A percentile compares a stretch with the other conserved stretches of the same genome.
Evolutionary conservation across 257 asterid genomes (phyloP).

Genomic region (Eucommia ulmoides): DNA sequence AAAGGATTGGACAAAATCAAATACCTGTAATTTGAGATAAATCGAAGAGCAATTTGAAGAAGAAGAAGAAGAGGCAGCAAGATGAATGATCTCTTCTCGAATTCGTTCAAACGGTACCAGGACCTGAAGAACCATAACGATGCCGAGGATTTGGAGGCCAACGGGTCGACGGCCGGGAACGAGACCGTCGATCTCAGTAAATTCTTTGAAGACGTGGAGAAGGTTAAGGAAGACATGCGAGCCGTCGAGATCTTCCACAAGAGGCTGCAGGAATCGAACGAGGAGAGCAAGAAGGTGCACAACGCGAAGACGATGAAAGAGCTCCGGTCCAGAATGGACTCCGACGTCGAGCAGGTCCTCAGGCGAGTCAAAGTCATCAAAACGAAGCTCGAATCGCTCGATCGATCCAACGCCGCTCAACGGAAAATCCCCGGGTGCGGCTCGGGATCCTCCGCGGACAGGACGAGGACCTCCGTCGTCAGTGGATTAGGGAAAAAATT

Average conservation of each 20-base stretch:
- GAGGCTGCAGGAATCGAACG: slow-evolving; percentile 26
- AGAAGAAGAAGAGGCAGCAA: slow-evolving; percentile 7
- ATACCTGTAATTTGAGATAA: neutral
- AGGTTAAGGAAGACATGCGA: slow-evolving; percentile 29
- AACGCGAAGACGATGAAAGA: slow-evolving; percentile 40
- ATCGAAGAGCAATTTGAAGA: neutral
- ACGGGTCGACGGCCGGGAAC: slow-evolving; percentile 1
- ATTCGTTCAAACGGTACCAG: slow-evolving; percentile 25
- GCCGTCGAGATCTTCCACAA: slow-evolving; percentile 21
- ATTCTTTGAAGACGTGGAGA: slow-evolving; percentile 33
- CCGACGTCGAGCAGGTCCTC: slow-evolving; percentile 32
- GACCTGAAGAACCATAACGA: slow-evolving; percentile 27
- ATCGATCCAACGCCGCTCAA: slow-evolving; percentile 25
- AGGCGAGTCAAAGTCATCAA: slow-evolving; percentile 36
- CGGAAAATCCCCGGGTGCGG: slow-evolving; percentile 27
- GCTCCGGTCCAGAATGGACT: slow-evolving; percentile 39
- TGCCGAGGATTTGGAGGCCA: slow-evolving; percentile 25
- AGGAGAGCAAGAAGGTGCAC: slow-evolving; percentile 32
- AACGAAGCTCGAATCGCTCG: slow-evolving; percentile 30
- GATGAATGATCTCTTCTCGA: slow-evolving; percentile 36
- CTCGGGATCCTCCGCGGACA: slow-evolving; percentile 33
- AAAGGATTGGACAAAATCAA: slow-evolving; percentile 14
- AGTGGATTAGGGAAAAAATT: slow-evolving; percentile 34
- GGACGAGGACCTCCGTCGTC: slow-evolving; percentile 36
- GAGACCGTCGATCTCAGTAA: slow-evolving; percentile 19